A percentile compares a stretch with the other conserved stretches of the same genome.
These are phyloP conservation scores for Aureobasidium sp. DNA, from an alignment of 2,329 filamentous ascomycete genomes.

Conservation along the genomic window DNA sequence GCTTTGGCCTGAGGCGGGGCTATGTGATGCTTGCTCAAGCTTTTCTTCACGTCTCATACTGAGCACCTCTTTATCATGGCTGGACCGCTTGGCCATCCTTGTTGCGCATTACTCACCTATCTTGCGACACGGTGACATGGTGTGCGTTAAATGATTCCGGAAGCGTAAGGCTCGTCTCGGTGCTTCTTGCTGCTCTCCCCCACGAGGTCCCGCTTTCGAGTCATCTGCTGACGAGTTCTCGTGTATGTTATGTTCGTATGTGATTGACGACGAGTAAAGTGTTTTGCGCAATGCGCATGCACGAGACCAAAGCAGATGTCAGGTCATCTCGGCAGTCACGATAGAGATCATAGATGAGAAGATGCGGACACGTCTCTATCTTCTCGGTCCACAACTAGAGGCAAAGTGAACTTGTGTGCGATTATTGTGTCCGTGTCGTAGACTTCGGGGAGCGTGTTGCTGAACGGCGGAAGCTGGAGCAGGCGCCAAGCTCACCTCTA, in stretches of 20 bases:
- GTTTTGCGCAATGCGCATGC: neutral
- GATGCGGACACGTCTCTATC: neutral
- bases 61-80: neutral
- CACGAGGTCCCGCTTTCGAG: neutral
- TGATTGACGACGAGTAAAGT: neutral
- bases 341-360: neutral
- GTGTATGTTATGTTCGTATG: neutral
- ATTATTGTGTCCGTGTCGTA: neutral
- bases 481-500: neutral
- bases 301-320: neutral
- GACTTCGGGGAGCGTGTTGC: neutral
- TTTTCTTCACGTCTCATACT: neutral
- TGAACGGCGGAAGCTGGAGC: neutral
- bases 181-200: neutral
- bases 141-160: neutral
- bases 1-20: neutral
- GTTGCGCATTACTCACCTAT: neutral
- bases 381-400: neutral
- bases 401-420: neutral
- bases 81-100: neutral
- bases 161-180: neutral
- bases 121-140: neutral
- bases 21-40: neutral
- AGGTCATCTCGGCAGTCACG: neutral
- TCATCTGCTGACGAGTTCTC: neutral